phyloP scores from a whole-genome alignment of 2,329 filamentous ascomycete species.

The Xylariaceae sp. region DNA sequence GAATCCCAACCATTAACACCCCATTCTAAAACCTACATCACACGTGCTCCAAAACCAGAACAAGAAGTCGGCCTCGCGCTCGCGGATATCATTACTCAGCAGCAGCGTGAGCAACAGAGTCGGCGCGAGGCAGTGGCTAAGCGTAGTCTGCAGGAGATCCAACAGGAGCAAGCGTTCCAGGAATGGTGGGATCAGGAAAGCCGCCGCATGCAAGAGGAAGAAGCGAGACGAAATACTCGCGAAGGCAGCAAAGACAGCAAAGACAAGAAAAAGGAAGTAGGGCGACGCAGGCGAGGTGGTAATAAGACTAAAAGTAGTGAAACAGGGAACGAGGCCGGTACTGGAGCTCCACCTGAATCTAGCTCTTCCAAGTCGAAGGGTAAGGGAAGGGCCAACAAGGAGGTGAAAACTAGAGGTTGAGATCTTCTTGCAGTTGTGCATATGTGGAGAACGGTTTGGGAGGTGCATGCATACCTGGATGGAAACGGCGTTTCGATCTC shows the following conservation, averaged over 20 bases:
- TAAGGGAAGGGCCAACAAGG: slow-evolving; percentile 13
- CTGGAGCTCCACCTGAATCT: slow-evolving; percentile 1
- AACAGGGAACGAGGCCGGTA: not conserved
- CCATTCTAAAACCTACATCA: slow-evolving; percentile 57
- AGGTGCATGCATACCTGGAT: slow-evolving; percentile 1
- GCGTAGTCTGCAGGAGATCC: slow-evolving; percentile 86
- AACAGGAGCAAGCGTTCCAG: slow-evolving; percentile 94
- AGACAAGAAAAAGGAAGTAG: slow-evolving; percentile 27
- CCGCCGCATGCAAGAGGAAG: slow-evolving; percentile 61
- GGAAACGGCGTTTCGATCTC: slow-evolving; percentile 4
- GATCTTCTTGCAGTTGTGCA: slow-evolving; percentile 1
- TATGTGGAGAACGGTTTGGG: slow-evolving; percentile 7
- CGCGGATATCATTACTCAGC: slow-evolving; percentile 81
- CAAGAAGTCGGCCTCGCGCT: slow-evolving; percentile 67
- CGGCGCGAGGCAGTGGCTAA: slow-evolving; percentile 82
- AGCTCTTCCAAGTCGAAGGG: slow-evolving; percentile 9
- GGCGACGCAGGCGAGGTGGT: slow-evolving; percentile 11
- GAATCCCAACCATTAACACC: slow-evolving; percentile 43
- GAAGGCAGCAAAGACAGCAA: slow-evolving; percentile 43
- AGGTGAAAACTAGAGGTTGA: slow-evolving; percentile 14
- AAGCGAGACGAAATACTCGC: slow-evolving; percentile 39
- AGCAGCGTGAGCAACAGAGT: slow-evolving; percentile 76
- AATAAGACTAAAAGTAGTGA: slow-evolving; percentile 10
- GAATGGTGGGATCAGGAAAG: slow-evolving; percentile 94
- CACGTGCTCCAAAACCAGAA: slow-evolving; percentile 55